Evolutionary conservation across 2,329 filamentous ascomycete genomes (phyloP).

Genomic region (Leptographium wingfieldii): DNA sequence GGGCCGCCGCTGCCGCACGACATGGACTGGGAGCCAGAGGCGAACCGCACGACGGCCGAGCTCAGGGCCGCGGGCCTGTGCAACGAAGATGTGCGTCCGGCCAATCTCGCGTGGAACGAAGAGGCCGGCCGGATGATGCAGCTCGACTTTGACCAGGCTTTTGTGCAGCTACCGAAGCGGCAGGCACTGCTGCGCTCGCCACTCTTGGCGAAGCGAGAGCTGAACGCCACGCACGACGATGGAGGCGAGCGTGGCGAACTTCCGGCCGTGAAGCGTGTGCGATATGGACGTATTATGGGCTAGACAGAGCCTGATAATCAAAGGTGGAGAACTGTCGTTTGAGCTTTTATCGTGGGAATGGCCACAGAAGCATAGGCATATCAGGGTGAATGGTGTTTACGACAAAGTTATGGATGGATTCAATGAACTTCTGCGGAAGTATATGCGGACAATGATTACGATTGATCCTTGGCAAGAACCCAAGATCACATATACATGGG

Average conservation of each 20-base stretch:
- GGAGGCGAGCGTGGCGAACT: background rate
- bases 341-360: no score
- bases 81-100: background rate
- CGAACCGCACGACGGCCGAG: background rate
- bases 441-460: no score
- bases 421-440: no score
- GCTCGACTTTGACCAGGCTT: slow-evolving; percentile 5
- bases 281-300: background rate
- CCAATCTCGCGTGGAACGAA: slow-evolving; percentile 3
- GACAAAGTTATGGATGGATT: no score
- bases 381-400: no score
- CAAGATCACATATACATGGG: no score
- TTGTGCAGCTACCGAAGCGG: background rate
- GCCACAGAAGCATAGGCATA: no score
- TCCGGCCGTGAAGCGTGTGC: background rate
- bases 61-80: slow-evolving; percentile 1
- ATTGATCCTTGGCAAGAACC: no score
- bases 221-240: background rate
- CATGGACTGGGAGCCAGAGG: background rate
- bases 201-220: background rate
- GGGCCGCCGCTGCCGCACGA: background rate
- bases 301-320: background rate
- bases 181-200: background rate
- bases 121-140: slow-evolving; percentile 4
- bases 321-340: no score